Evolutionary conservation across 371 early-diverging fungal genomes (phyloP), one percentile per base, ranked within the genome.

Genomic region (Pancytospora epiphaga): DNA sequence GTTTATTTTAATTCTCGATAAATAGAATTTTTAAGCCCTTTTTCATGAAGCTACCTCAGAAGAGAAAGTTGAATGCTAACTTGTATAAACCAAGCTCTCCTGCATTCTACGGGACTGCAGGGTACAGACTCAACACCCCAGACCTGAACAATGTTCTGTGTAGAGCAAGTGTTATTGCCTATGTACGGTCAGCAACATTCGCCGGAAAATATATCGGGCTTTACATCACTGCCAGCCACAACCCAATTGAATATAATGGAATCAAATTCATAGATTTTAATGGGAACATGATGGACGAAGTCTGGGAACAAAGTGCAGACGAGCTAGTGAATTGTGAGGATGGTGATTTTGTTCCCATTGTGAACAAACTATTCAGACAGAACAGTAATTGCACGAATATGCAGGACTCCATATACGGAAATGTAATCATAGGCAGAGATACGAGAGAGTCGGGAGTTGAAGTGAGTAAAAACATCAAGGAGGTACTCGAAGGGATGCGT

Each of bases 191-290:
- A 19, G 87, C 89, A 74, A 86, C 85, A 74, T 84, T 90, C 58
- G 82, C 86, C 61, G 91, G 93, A 49, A 85, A 88, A 70, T 84
- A 84, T 64, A 91, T 98, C 68, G 99, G 99, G 70, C 87, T 92
- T 47, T 94, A 96, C 94, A 86, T 98, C 67, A 98, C 99, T 52
- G 99, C 97, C 43, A 92, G 93, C 38, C 99, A 98, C 84, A 97
- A 97, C 82, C 90, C 92, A 61, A 91, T 85, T 70, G 84, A 85
- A 2, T 96, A 98, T 84, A 98, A 98, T 79, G 99, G 99, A 62
- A 90, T 95, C 75, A 98, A 98, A 81, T 85, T 95, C 60, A 92
- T 95, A 15, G 99, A 97, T 80, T 93, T 93, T 66, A 85, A 88
- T 74, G 99, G 99, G 61, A 95, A 96, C 83, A 95, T 95, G 95